Evolutionary conservation across 2,329 filamentous ascomycete species (phyloP).

Genomic region (Penicillium concentricum): DNA sequence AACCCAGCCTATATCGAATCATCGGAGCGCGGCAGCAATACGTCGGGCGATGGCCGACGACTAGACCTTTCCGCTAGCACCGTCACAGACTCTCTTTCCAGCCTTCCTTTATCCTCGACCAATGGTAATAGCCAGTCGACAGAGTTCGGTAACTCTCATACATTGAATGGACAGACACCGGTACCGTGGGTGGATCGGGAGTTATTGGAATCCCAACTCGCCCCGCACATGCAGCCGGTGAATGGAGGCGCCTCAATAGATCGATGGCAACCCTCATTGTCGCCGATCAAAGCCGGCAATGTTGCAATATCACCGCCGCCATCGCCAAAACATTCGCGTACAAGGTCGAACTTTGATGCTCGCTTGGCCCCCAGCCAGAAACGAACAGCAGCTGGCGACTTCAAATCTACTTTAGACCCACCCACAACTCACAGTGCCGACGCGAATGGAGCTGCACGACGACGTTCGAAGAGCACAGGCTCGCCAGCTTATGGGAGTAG

Average conservation of each 20-base stretch:
- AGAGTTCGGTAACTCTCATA: constrained; percentile 9
- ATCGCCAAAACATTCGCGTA: constrained; percentile 4
- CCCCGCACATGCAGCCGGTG: constrained; percentile 1
- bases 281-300: constrained; percentile 14
- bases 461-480: constrained; percentile 71
- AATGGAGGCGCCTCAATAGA: constrained; percentile 11
- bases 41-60: constrained; percentile 19
- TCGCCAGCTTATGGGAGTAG: constrained; percentile 65
- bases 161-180: constrained; percentile 9
- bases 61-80: constrained; percentile 19
- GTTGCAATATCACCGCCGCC: constrained; percentile 13
- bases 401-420: constrained; percentile 55
- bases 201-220: constrained; percentile 4
- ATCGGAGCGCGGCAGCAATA: constrained; percentile 22
- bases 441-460: constrained; percentile 34
- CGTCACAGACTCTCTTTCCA: constrained; percentile 16
- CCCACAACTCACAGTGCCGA: constrained; percentile 28
- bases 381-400: constrained; percentile 71
- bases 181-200: constrained; percentile 7
- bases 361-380: constrained; percentile 55
- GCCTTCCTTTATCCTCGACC: constrained; percentile 12
- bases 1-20: constrained; percentile 18
- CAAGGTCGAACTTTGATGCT: constrained; percentile 6
- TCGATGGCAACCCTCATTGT: constrained; percentile 10
- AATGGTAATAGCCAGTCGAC: constrained; percentile 11